A percentile compares a stretch with the other conserved stretches of the same genome.
These are phyloP conservation scores for Corniculantispora saksenae DNA, from an alignment of 2,329 filamentous ascomycete genomes.

Conservation along the genomic window DNA sequence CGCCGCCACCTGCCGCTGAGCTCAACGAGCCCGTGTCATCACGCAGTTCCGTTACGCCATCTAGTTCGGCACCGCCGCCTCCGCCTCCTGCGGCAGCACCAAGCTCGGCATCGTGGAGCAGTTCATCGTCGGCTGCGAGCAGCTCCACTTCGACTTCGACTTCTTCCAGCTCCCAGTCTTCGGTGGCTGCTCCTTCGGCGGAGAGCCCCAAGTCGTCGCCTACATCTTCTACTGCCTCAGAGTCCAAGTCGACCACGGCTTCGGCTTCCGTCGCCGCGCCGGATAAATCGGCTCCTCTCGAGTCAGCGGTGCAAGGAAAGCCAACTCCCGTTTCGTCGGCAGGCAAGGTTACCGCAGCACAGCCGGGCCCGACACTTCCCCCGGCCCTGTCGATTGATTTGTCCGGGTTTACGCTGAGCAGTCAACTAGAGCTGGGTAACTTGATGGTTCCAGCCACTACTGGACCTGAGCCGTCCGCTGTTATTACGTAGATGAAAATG, in stretches of 20 bases:
- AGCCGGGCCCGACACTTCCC: constrained; percentile 10
- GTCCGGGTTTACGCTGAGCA: constrained; percentile 44
- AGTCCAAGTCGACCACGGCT: constrained; percentile 15
- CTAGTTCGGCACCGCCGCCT: background rate
- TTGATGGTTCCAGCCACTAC: constrained; percentile 26
- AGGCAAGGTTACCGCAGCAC: background rate
- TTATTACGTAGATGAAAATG: background rate
- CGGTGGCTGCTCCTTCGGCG: background rate
- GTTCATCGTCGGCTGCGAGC: background rate
- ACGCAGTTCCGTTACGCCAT: background rate
- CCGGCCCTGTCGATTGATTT: constrained; percentile 37
- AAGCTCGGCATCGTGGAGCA: background rate
- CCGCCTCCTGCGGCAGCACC: background rate
- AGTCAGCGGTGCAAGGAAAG: background rate
- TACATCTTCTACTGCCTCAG: background rate
- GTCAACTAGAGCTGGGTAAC: constrained; percentile 46
- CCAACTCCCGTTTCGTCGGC: background rate
- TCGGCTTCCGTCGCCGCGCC: constrained; percentile 8
- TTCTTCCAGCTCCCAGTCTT: background rate
- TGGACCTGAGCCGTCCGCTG: background rate
- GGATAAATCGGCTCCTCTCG: constrained; percentile 12
- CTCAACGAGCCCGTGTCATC: background rate
- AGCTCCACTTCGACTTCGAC: background rate
- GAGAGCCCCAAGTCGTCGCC: background rate
- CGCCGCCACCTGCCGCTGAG: background rate